These are phyloP conservation scores for Ceriops tagal DNA, from an alignment of 345 rosid species.

Conservation along the genomic window DNA sequence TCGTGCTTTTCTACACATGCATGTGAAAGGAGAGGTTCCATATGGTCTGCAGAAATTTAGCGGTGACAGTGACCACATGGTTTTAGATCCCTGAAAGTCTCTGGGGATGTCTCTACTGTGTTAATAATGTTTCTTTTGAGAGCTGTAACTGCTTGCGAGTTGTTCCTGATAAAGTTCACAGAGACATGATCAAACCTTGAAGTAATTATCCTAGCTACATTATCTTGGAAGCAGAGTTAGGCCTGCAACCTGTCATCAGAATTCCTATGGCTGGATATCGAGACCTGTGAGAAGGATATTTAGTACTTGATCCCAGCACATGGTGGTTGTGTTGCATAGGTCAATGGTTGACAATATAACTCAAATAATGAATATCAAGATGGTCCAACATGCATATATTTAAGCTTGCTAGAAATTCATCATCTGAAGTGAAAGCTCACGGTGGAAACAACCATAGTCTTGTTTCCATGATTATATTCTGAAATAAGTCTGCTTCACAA, in stretches of 20 bases:
- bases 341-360: no score
- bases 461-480: conserved; percentile 6
- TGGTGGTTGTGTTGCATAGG: no score
- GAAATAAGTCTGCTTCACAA: background rate
- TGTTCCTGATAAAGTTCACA: background rate
- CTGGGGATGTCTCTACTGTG: background rate
- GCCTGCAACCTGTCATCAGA: background rate
- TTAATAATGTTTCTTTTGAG: background rate
- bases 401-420: no score
- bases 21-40: background rate
- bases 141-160: no score
- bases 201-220: background rate
- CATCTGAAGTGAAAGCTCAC: background rate
- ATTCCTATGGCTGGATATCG: background rate
- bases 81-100: background rate
- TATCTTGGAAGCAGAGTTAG: background rate
- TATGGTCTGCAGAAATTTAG: background rate
- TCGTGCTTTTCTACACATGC: no score
- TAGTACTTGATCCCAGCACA: no score
- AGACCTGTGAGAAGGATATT: background rate
- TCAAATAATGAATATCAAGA: no score
- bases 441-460: background rate
- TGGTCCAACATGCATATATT: no score
- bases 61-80: background rate
- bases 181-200: background rate